Evolutionary conservation across 306 rosid species (phyloP).

Genomic region (Vigna radiata): DNA sequence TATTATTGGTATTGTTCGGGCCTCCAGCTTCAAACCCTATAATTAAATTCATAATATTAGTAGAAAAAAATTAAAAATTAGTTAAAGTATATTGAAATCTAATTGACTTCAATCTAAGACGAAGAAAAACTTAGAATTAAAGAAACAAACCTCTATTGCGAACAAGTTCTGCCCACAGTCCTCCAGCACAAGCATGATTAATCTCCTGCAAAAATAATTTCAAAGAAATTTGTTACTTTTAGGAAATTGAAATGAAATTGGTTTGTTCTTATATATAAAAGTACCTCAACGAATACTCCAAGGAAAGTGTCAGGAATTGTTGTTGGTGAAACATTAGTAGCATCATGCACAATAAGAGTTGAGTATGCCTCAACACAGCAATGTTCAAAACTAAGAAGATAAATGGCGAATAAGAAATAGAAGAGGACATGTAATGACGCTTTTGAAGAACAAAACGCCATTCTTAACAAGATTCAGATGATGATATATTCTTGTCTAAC

Average conservation of each 20-base stretch:
- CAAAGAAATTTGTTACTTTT: no score
- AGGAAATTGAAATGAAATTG: no score
- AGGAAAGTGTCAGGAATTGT: neutral
- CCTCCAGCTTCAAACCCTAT: conserved; percentile 56
- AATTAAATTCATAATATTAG: neutral
- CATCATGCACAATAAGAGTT: neutral
- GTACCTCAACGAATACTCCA: neutral
- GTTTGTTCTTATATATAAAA: no score
- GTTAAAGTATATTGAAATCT: neutral
- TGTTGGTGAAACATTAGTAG: neutral
- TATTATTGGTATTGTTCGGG: conserved; percentile 69
- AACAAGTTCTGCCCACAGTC: conserved; percentile 55
- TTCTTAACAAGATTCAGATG: neutral
- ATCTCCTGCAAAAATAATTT: neutral
- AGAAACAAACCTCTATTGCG: conserved; percentile 45
- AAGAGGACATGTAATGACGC: neutral
- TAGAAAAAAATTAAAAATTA: neutral
- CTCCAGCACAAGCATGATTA: conserved; percentile 52
- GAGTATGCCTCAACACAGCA: neutral
- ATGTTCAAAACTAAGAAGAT: neutral
- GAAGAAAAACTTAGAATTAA: neutral
- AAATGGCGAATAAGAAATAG: neutral
- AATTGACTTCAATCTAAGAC: neutral
- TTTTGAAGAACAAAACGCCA: neutral
- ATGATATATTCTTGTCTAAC: neutral